Evolutionary conservation across 495 filamentous ascomycete species (phyloP), one percentile per base, ranked within the genome.

Genomic region (Parathielavia hyrcaniae): DNA sequence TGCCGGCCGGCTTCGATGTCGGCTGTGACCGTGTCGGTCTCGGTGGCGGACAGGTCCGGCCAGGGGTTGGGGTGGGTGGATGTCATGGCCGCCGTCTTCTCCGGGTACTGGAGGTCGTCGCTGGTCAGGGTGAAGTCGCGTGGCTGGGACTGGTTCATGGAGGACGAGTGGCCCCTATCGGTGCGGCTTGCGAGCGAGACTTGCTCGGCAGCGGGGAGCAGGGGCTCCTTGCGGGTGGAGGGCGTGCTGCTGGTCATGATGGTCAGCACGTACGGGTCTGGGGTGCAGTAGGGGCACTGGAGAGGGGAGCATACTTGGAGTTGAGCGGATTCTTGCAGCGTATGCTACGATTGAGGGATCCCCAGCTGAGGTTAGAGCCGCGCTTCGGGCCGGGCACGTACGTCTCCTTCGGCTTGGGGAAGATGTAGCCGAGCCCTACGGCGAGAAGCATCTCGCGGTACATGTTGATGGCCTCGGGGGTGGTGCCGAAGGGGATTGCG

Each of bases 401-500:
- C 57, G 67, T 65, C 9, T 66, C n/a, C 11, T 63, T 55, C 14
- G 77, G 63, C 40, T 63, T 66, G 6, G 79, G 77, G 60, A 79
- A 78, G 48, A 74, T 57, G 38, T 68, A 76, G 13, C 72, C 80
- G 17, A 88, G 59, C 0, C 83, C 81, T 19, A 82, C 6, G 12
- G 57, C 65, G 32, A 77, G 65, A 4, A 86, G 72, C 59, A 79
- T 76, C 4, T 65, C 67, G 52, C 82, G 78, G 68, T 97, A 96
- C 70, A 87, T 83, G 45, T 78, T 78, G n/a, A 80, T 70, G 5
- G 88, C 88, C 56, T 96, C 92, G 20, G 73, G 75, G 16, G 88
- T 90, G 16, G 86, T 80, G 32, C 93, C 93, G 65, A 95, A 96
- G 75, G 91, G 86, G 39, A 83, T 55, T 61, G 95, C 89, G 14